Evolutionary conservation across 305 asterid genomes (phyloP).

Genomic region (Fraxinus nigra): DNA sequence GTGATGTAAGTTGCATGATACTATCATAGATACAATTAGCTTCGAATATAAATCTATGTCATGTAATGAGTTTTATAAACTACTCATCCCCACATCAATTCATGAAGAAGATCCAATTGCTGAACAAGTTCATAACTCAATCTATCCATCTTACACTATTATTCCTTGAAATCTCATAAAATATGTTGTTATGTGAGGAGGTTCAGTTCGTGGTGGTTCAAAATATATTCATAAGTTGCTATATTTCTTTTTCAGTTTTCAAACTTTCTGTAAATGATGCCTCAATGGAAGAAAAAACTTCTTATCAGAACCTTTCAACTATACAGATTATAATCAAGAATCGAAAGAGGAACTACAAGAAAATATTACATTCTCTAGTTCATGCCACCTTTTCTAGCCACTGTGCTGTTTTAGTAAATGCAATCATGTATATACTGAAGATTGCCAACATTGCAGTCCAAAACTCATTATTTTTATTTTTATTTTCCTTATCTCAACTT

Average conservation of each 20-base stretch:
- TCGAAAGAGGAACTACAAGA: neutral
- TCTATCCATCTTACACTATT: constrained; percentile 6
- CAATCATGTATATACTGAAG: neutral
- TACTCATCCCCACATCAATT: neutral
- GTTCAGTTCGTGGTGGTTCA: neutral
- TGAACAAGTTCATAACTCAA: neutral
- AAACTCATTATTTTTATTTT: neutral
- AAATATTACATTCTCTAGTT: neutral
- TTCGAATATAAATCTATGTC: neutral
- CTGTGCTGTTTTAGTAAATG: constrained; percentile 17
- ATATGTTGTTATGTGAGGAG: neutral
- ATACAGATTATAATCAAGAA: neutral
- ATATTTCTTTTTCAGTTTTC: neutral
- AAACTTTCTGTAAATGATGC: neutral
- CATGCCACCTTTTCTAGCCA: constrained; percentile 14
- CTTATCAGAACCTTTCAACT: neutral
- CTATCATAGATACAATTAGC: neutral
- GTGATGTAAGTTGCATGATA: neutral
- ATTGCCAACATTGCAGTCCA: neutral
- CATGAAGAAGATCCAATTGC: constrained; percentile 5
- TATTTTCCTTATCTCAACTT: neutral
- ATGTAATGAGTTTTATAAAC: neutral
- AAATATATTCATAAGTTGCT: neutral
- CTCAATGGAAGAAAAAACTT: neutral
- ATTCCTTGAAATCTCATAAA: constrained; percentile 2